Base-by-base conservation (phyloP, 2,329 filamentous ascomycete genomes). In the Clonostachys solani region DNA sequence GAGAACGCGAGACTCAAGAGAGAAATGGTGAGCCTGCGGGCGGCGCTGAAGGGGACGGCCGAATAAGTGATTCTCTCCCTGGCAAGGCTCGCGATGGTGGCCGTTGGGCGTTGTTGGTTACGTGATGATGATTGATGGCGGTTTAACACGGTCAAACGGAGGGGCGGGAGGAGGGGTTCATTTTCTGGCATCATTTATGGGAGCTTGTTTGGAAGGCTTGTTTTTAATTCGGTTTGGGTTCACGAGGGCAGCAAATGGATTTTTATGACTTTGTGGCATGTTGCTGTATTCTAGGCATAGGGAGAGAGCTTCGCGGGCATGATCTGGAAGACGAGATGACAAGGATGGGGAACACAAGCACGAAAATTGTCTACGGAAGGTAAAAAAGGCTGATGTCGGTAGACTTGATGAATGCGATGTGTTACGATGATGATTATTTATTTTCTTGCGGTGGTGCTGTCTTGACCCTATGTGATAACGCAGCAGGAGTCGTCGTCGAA, bases 1-100 rank as follows among this genome's bases (percentile, higher is more conserved):
- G 92, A 97, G 64, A 96, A 95, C 62, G 81, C 85, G 47, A 76
- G 89, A 52, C 67, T 96, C 57, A 91, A 87, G 72, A 78, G 91
- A 56, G 91, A 96, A 71, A 84, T 92, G 60, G 80, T 86, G 34
- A 89, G 88, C 45, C 68, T 87, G 56, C 73, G 80, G 58, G 73
- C 81, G 43, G 59, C 78, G 53, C 58, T 81, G 48, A 80, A 75
- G 64, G 71, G 68, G 23, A 66, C 59, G 36, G 23, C 23, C 23
- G 64, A 66, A 47, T 64, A 63, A 58, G 55, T 51, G 50, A 52
- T 52, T 52, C 42, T 44, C 42, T 48, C 38, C 40, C 37, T 43
- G 23, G 40, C 40, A 38, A 29, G 40, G 45, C 19, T 43, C 45
- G 33, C 8, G 35, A 18, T 40, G 10, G 19, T 19, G 7, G 12